Conservation (phyloP, 371 early-diverging fungal genomes). For the Mucor lusitanicus region DNA sequence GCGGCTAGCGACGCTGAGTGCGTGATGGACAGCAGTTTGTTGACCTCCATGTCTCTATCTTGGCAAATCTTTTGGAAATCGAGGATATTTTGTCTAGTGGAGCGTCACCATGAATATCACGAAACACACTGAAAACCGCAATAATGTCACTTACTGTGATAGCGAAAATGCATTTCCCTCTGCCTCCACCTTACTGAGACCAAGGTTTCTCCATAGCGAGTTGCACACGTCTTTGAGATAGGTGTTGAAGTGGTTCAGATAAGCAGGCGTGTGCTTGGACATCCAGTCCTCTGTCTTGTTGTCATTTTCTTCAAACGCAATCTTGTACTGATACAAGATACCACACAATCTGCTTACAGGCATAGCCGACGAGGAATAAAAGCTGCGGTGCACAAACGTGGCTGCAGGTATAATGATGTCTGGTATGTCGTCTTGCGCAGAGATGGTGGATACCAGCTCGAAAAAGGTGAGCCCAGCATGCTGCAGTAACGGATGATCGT, state of each 20-base stretch:
- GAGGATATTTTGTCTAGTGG: conserved; percentile 29
- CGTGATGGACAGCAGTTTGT: conserved; percentile 45
- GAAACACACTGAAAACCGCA: conserved; percentile 1
- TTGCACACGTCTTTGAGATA: conserved; percentile 63
- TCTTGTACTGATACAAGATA: conserved; percentile 51
- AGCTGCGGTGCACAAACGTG: conserved; percentile 51
- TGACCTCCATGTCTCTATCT: conserved; percentile 33
- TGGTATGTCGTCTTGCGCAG: conserved; percentile 45
- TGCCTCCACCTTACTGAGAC: conserved; percentile 38
- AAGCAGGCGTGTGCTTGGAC: conserved; percentile 42
- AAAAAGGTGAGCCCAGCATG: conserved; percentile 60
- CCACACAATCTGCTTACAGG: conserved; percentile 59
- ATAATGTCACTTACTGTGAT: conserved; percentile 32
- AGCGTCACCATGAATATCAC: background rate
- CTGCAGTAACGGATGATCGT: conserved; percentile 51
- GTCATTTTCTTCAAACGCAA: conserved; percentile 45
- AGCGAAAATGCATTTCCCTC: conserved; percentile 46
- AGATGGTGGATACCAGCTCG: conserved; percentile 52
- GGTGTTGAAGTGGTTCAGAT: conserved; percentile 57
- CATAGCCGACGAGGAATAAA: conserved; percentile 56
- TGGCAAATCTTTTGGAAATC: conserved; percentile 31
- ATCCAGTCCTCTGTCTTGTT: conserved; percentile 27
- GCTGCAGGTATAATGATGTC: conserved; percentile 57
- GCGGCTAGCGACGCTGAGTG: conserved; percentile 49
- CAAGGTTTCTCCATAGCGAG: conserved; percentile 53